Conservation (phyloP, 2,329 filamentous ascomycete species). For the Ambrosiella beaveri region DNA sequence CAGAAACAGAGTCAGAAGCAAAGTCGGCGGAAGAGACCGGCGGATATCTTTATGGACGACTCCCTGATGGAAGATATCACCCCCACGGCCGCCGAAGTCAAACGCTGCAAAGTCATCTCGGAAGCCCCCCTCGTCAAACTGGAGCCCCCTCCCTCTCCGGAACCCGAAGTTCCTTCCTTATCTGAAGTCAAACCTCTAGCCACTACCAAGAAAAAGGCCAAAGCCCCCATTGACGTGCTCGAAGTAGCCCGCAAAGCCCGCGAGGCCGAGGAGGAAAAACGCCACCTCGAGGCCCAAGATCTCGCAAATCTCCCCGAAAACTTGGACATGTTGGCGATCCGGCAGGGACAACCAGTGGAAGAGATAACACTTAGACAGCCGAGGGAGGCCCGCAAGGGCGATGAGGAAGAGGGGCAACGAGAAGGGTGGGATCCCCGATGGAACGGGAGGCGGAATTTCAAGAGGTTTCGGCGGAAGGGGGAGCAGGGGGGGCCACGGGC, state of each 20-base stretch:
- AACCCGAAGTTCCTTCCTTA: conserved; percentile 20
- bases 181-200: conserved; percentile 16
- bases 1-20: conserved; percentile 11
- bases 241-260: conserved; percentile 44
- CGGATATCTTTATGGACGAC: conserved; percentile 28
- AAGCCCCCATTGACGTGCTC: conserved; percentile 47
- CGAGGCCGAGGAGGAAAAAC: conserved; percentile 49
- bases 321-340: conserved; percentile 56
- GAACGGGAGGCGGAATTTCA: conserved; percentile 95
- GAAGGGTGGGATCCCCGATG: conserved; percentile 69
- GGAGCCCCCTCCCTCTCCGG: conserved; percentile 16
- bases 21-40: conserved; percentile 29
- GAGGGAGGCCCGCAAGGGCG: neutral
- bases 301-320: conserved; percentile 37
- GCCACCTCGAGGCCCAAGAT: conserved; percentile 35
- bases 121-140: conserved; percentile 29
- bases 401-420: conserved; percentile 21
- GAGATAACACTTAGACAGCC: conserved; percentile 46
- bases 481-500: conserved; percentile 24
- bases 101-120: conserved; percentile 53
- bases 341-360: conserved; percentile 58
- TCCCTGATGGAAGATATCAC: conserved; percentile 51
- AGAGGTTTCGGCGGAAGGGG: conserved; percentile 56
- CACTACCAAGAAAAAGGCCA: conserved; percentile 29
- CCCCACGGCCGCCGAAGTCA: conserved; percentile 60